These are phyloP conservation scores for Coniochaeta prunicola DNA, from an alignment of 2,329 filamentous ascomycete genomes.

Conservation along the genomic window DNA sequence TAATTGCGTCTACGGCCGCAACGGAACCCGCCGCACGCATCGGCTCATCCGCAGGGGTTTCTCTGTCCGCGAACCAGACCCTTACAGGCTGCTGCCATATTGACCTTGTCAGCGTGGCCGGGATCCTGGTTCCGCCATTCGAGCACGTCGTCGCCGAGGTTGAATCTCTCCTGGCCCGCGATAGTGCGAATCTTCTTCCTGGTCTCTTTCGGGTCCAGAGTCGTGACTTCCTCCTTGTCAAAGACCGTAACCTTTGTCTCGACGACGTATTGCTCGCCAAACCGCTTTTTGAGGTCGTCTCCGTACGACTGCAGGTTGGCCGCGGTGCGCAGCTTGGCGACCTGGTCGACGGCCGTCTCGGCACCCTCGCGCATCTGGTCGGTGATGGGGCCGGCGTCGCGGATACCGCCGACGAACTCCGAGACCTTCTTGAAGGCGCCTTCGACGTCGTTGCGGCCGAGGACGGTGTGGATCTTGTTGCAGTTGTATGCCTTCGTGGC, in stretches of 20 bases:
- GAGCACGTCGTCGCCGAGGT: neutral
- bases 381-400: neutral
- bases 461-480: neutral
- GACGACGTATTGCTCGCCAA: neutral
- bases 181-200: neutral
- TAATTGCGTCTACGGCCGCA: too few species aligned
- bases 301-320: neutral
- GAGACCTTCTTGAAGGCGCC: neutral
- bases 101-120: neutral
- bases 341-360: neutral
- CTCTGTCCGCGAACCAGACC: neutral
- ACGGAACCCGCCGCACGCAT: neutral
- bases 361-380: neutral
- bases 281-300: neutral
- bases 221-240: neutral
- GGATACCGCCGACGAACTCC: neutral
- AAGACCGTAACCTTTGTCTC: neutral
- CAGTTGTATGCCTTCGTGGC: neutral
- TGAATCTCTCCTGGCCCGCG: neutral
- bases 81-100: neutral
- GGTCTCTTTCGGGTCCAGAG: neutral
- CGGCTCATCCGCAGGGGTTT: neutral
- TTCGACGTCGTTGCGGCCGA: neutral
- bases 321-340: neutral
- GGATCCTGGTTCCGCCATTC: neutral